Conservation (phyloP, 2,329 filamentous ascomycete genomes). For the Hymenotorrendiella dingleyae region DNA sequence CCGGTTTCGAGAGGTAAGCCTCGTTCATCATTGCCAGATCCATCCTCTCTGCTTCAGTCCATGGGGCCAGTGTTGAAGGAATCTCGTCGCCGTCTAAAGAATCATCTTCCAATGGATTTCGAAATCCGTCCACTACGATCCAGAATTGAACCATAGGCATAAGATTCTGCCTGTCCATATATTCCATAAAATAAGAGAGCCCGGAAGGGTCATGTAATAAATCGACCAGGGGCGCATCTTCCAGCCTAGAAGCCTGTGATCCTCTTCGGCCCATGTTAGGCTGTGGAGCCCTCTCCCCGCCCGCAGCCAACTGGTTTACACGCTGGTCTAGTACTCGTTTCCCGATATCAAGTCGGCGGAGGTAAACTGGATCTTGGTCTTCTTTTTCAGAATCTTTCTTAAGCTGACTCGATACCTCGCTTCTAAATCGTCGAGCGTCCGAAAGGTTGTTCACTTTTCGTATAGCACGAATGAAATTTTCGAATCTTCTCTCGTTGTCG, state of each 20-base stretch:
- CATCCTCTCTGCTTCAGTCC: constrained; percentile 77
- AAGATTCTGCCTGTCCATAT: constrained; percentile 85
- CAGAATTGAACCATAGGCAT: constrained; percentile 96
- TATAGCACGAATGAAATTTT: constrained; percentile 87
- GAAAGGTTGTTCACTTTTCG: constrained; percentile 85
- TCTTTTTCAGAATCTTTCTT: constrained; percentile 77
- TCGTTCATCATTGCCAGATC: constrained; percentile 91
- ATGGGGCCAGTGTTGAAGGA: constrained; percentile 57
- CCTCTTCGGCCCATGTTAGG: constrained; percentile 22
- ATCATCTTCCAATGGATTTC: constrained; percentile 86
- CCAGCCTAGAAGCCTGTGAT: constrained; percentile 52
- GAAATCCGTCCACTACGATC: constrained; percentile 94
- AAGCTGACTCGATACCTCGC: constrained; percentile 85
- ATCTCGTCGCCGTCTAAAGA: constrained; percentile 59
- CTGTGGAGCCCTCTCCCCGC: constrained; percentile 40
- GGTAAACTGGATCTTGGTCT: constrained; percentile 76
- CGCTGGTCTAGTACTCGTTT: constrained; percentile 86
- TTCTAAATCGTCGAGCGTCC: constrained; percentile 86
- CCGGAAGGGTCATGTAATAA: constrained; percentile 86
- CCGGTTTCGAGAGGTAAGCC: constrained; percentile 75
- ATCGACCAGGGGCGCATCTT: constrained; percentile 73
- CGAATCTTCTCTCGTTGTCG: constrained; percentile 88
- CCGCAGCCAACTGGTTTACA: constrained; percentile 72
- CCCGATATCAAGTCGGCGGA: constrained; percentile 85
- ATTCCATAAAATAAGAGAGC: constrained; percentile 98